A percentile compares a stretch with the other conserved stretches of the same genome.
These are phyloP conservation scores for Angophora floribunda DNA, from an alignment of 345 rosid genomes.

Conservation along the genomic window DNA sequence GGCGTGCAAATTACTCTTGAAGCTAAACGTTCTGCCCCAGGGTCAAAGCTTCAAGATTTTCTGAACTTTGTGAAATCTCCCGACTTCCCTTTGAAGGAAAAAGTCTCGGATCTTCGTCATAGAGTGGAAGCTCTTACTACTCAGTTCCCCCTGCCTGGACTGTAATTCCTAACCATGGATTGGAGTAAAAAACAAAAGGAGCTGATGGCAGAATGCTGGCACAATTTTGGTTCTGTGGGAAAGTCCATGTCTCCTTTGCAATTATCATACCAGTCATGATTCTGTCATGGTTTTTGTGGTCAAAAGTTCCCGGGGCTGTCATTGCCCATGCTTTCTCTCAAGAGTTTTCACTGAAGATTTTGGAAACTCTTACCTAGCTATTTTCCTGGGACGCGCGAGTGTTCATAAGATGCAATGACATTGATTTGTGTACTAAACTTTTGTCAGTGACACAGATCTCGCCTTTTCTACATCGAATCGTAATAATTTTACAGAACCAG, in stretches of 20 bases:
- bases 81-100: slow-evolving; percentile 40
- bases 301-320: not conserved
- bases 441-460: not conserved
- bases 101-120: slow-evolving; percentile 36
- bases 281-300: not conserved
- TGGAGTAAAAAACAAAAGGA: not conserved
- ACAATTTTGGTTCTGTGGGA: not conserved
- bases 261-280: not conserved
- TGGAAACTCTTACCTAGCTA: not conserved
- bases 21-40: slow-evolving; percentile 41
- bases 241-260: not conserved
- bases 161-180: slow-evolving; percentile 11
- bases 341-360: not conserved
- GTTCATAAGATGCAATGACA: not conserved
- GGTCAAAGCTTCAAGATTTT: slow-evolving; percentile 82
- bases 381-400: not conserved
- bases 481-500: not conserved
- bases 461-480: not conserved
- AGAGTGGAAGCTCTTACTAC: slow-evolving; percentile 71
- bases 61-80: slow-evolving; percentile 48
- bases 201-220: not conserved
- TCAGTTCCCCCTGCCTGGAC: slow-evolving; percentile 74
- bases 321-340: not conserved
- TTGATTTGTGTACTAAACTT: not conserved
- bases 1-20: slow-evolving; percentile 69